phyloP scores from a whole-genome alignment of 164 flowering plant genomes.

The Kalanchoe fedtschenkoi region DNA sequence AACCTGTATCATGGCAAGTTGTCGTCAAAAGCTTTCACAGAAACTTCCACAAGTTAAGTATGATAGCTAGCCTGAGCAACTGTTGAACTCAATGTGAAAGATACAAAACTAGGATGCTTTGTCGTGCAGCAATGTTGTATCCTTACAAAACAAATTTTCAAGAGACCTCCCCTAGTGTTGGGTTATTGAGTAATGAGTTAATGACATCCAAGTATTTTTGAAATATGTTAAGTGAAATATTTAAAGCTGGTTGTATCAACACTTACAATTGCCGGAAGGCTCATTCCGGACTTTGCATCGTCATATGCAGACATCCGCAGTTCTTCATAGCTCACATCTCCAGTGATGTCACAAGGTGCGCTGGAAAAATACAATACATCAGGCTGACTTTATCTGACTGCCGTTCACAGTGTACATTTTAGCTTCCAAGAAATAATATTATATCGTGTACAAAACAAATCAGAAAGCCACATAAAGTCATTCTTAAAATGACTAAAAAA shows the following conservation, averaged over 20 bases:
- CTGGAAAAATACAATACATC: constrained; percentile 25
- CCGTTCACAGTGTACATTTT: background rate
- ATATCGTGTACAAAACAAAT: background rate
- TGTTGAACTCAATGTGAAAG: background rate
- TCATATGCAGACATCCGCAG: constrained; percentile 78
- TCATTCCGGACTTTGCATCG: constrained; percentile 59
- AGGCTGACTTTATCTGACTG: background rate
- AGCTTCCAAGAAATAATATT: background rate
- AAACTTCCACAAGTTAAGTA: background rate
- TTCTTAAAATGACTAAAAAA: background rate
- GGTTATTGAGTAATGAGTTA: background rate
- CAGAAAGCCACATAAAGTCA: background rate
- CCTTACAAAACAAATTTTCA: background rate
- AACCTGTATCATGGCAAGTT: constrained; percentile 36
- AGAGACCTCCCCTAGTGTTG: background rate
- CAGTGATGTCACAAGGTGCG: constrained; percentile 73
- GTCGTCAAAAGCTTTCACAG: background rate
- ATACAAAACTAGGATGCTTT: background rate
- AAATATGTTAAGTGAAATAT: background rate
- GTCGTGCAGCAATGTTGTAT: background rate
- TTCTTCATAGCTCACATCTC: constrained; percentile 89
- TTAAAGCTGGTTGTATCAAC: background rate
- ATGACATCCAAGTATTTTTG: background rate
- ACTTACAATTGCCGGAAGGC: constrained; percentile 72
- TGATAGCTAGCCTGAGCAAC: background rate